Conservation (phyloP, 2,329 filamentous ascomycete species). For the Zalaria sp. region DNA sequence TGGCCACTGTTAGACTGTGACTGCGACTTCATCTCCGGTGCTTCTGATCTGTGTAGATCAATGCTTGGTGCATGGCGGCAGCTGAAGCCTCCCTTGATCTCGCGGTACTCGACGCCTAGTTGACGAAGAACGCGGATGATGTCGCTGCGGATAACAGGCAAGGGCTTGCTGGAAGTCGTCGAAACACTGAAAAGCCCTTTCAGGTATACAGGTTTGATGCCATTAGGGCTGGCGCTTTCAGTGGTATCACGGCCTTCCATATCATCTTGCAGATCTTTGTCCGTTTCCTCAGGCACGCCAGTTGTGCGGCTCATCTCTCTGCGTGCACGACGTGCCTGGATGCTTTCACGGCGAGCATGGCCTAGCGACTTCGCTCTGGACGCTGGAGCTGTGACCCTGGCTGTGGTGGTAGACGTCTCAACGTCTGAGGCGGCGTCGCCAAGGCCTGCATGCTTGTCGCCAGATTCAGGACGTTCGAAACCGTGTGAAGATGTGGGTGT, state of each 20-base stretch:
- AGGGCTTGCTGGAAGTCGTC: slow-evolving; percentile 84
- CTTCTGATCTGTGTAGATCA: slow-evolving; percentile 47
- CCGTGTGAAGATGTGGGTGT: no score
- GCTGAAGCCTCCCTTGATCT: slow-evolving; percentile 87
- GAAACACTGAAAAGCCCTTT: slow-evolving; percentile 96
- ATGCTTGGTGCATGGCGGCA: slow-evolving; percentile 85
- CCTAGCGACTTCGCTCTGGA: slow-evolving; percentile 75
- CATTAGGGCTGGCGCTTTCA: slow-evolving; percentile 49
- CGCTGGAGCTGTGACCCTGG: slow-evolving; percentile 35
- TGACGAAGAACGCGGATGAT: slow-evolving; percentile 81
- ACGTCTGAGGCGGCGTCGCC: slow-evolving; percentile 37
- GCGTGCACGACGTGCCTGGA: slow-evolving; percentile 66
- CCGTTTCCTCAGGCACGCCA: slow-evolving; percentile 83
- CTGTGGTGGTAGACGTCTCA: slow-evolving; percentile 17
- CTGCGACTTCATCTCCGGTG: slow-evolving; percentile 11
- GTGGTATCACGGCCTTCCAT: slow-evolving; percentile 34
- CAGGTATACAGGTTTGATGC: slow-evolving; percentile 85
- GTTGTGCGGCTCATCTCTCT: slow-evolving; percentile 43
- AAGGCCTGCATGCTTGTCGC: slow-evolving; percentile 24
- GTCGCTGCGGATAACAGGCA: slow-evolving; percentile 72
- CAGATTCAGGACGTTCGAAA: slow-evolving; percentile 1
- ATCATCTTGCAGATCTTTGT: slow-evolving; percentile 55
- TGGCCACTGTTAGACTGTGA: slow-evolving; percentile 40
- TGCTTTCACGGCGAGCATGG: slow-evolving; percentile 80
- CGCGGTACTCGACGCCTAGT: slow-evolving; percentile 77